Base-by-base conservation (phyloP, 768 basidiomycete species). In the Fomitopsis pulvina region DNA sequence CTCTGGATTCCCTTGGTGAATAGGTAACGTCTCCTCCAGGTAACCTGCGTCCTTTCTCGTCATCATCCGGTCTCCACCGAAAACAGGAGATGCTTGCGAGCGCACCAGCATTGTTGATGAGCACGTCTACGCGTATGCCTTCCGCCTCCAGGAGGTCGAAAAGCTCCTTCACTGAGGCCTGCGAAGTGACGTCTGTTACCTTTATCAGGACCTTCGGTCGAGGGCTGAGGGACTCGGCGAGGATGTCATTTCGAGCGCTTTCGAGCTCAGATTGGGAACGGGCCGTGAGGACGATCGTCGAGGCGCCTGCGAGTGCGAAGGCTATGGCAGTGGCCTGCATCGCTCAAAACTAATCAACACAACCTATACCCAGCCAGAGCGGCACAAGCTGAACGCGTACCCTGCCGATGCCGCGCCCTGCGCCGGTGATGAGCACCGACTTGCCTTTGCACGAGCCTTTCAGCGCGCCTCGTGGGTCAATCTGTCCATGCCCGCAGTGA, bases 1-100 rank as follows among this genome's bases (percentile, higher is more conserved):
- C 25, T 47, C 60, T 16, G 61, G 59, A 6, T 70, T 69, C 0
- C 62, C 45, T 0, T 61, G 65, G 6, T 53, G 64, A 50, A 75
- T 72, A 11, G 68, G 59, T 12, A 16, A 4, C 4, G 34, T 37
- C 34, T 37, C 18, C 6, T 59, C 18, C 16, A 41, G 44, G 38
- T 57, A 55, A 4, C 29, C 63, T 37, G 18, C 4, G 18, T 37
- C 34, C 14, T n/a, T n/a, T n/a, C n/a, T n/a, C n/a, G n/a, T 12
- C 14, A 16, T 37, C 4, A 14, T 16, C 34, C 4, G 5, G 4
- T 4, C 4, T 18, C 5, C n/a, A n/a, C n/a, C n/a, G n/a, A n/a
- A n/a, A n/a, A n/a, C n/a, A 12, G 14, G 34, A 7, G 14, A 8
- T 16, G 16, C 8, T 16, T 16, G 30, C 8, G 16, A 7, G 8